Base-by-base conservation (phyloP, 352 stramenopile genomes). In the Chrysophaeum taylorii region DNA sequence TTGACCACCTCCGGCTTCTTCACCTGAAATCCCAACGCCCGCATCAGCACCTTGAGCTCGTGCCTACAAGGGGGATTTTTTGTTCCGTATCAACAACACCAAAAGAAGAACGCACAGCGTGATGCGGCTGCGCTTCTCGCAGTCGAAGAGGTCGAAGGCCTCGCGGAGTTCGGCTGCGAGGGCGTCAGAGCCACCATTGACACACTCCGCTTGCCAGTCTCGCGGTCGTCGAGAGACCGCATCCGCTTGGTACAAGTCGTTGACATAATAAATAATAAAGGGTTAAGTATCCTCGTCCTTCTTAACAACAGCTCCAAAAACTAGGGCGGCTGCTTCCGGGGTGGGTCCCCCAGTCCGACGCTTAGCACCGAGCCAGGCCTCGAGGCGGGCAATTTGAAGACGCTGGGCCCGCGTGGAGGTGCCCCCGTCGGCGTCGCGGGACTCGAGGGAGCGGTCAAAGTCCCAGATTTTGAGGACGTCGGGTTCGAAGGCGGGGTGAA, bases 61-160 rank as follows among this genome's bases (percentile, higher is more conserved):
- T 96, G 88, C 14, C 25, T 14, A 23, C 12, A 4, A 25, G 18
- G 45, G 18, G 45, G 45, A 16, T 7, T 54, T 54, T 54, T 54
- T 29, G 23, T 31, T 27, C 21, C 5, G 45, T 54, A 23, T 7
- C 45, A 25, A 54, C 31, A 23, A 4, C 7, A 7, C n/a, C n/a
- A n/a, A n/a, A n/a, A n/a, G n/a, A 29, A 27, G 45, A 27, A 54
- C 12, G 12, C 45, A 29, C 45, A 29, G 4, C 27, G 36, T 63
- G 69, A 96, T 87, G 1, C 80, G 85, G 7, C 89, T 88, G 54
- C 82, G 87, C 76, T 93, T 92, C 68, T 96, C 88, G 25, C 82
- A 83, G 79, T 96, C 91, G 68, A 96, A 96, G 43, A 96, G 83
- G 60, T 93, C 89, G 64, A 96, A 96, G 7, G 90, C 89, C 68